Conservation (phyloP, 768 basidiomycete genomes). For the Leccinum broughii region DNA sequence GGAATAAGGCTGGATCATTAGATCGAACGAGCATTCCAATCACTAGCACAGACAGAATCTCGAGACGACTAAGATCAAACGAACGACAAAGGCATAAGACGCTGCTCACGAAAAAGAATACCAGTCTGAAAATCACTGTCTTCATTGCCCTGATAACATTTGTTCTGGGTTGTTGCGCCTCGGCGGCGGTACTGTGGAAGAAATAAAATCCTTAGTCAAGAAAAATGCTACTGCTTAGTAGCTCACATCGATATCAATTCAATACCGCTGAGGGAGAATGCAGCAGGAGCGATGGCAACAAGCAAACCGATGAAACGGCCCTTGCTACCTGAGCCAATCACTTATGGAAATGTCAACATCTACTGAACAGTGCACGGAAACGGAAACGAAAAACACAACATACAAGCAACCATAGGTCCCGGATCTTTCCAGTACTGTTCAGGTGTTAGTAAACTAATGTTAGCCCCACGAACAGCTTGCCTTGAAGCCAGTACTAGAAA, state of each 20-base stretch:
- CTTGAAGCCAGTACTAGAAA: conserved; percentile 22
- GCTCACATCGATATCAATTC: conserved; percentile 70
- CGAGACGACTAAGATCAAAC: conserved; percentile 1
- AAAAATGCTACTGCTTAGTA: conserved; percentile 14
- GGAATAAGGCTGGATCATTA: conserved; percentile 54
- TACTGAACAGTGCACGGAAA: neutral
- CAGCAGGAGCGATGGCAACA: conserved; percentile 28
- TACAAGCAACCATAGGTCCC: conserved; percentile 27
- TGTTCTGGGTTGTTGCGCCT: conserved; percentile 74
- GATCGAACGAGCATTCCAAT: conserved; percentile 80
- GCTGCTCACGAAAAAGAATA: conserved; percentile 32
- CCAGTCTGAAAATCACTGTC: conserved; percentile 78
- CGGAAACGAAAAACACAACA: neutral
- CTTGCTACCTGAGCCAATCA: conserved; percentile 15
- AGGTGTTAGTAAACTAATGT: neutral
- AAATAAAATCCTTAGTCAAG: conserved; percentile 8
- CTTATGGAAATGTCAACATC: conserved; percentile 10
- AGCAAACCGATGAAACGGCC: conserved; percentile 26
- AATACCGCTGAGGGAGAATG: conserved; percentile 79
- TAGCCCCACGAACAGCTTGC: neutral
- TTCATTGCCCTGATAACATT: conserved; percentile 77
- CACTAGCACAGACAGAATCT: conserved; percentile 39
- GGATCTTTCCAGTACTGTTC: conserved; percentile 26
- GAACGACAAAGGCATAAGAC: neutral
- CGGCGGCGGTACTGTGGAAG: conserved; percentile 62